These are phyloP conservation scores for Barnettozyma vustinii DNA, from an alignment of 805 yeast species.

Conservation along the genomic window DNA sequence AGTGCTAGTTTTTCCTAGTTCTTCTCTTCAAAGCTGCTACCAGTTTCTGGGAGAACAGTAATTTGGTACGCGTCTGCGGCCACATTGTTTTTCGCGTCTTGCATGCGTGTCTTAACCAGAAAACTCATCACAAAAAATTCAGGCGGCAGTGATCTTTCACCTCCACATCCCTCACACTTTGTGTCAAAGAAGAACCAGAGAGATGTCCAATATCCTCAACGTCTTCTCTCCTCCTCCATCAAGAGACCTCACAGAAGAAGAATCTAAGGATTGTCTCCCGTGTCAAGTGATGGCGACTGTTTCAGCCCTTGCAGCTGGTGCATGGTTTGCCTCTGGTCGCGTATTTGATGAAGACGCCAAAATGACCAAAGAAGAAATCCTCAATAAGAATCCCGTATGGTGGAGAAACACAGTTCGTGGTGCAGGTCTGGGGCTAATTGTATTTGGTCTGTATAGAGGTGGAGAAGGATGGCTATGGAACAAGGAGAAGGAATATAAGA, in stretches of 20 bases:
- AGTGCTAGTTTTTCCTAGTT: not conserved
- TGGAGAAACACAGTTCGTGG: slow-evolving; percentile 53
- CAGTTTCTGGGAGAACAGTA: not conserved
- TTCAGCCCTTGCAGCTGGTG: slow-evolving; percentile 55
- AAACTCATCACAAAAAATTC: not conserved
- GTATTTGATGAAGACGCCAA: slow-evolving; percentile 43
- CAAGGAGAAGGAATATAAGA: slow-evolving; percentile 31
- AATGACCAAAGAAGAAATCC: slow-evolving; percentile 27
- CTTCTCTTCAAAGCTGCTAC: not conserved
- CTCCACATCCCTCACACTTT: not conserved
- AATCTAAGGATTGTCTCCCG: slow-evolving; percentile 51
- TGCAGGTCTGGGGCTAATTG: slow-evolving; percentile 48
- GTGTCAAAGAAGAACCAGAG: not conserved
- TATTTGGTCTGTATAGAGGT: slow-evolving; percentile 57
- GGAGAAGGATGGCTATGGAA: slow-evolving; percentile 59
- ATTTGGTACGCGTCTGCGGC: not conserved
- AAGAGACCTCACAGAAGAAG: slow-evolving; percentile 32
- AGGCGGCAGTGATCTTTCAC: not conserved
- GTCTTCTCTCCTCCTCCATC: slow-evolving; percentile 25
- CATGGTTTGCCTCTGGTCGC: slow-evolving; percentile 51
- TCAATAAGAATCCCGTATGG: slow-evolving; percentile 45
- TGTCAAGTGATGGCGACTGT: slow-evolving; percentile 65
- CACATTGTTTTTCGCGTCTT: too few species aligned
- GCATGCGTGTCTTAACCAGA: not conserved
- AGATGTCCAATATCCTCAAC: slow-evolving; percentile 23